Conservation (phyloP, 2,329 filamentous ascomycete genomes). For the Proliferodiscus dingleyae region DNA sequence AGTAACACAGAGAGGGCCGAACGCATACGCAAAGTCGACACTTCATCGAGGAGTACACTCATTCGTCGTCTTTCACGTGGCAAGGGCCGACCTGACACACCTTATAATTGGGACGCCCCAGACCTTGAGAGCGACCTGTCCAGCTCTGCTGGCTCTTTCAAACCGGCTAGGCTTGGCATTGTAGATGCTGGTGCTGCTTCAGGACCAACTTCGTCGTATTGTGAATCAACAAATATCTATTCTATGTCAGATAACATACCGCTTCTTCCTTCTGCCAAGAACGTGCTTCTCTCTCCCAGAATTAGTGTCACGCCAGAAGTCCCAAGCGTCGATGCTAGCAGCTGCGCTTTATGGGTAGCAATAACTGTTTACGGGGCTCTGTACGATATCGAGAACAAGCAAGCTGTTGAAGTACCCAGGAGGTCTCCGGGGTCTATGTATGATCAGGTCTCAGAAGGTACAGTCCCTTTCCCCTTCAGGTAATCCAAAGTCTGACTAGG, state of each 20-base stretch:
- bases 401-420: background rate
- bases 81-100: conserved; percentile 8
- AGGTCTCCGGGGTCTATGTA: background rate
- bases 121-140: conserved; percentile 6
- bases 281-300: conserved; percentile 25
- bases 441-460: conserved; percentile 1
- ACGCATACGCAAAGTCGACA: conserved; percentile 5
- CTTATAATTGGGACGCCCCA: background rate
- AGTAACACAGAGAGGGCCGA: conserved; percentile 11
- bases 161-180: conserved; percentile 17
- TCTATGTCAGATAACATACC: conserved; percentile 2
- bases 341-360: conserved; percentile 32
- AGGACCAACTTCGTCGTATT: conserved; percentile 12
- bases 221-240: conserved; percentile 3
- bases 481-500: too few relatives aligned
- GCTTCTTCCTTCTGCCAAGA: conserved; percentile 4
- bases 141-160: conserved; percentile 9
- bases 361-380: conserved; percentile 32
- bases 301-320: conserved; percentile 31
- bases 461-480: background rate
- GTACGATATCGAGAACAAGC: conserved; percentile 14
- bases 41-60: conserved; percentile 18
- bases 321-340: conserved; percentile 26
- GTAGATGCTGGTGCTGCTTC: conserved; percentile 17
- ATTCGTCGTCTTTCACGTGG: conserved; percentile 23